Percentiles rank a stretch among this genome's conserved stretches.
Conservation (phyloP, 83 land plant species). For the Thuja plicata region DNA sequence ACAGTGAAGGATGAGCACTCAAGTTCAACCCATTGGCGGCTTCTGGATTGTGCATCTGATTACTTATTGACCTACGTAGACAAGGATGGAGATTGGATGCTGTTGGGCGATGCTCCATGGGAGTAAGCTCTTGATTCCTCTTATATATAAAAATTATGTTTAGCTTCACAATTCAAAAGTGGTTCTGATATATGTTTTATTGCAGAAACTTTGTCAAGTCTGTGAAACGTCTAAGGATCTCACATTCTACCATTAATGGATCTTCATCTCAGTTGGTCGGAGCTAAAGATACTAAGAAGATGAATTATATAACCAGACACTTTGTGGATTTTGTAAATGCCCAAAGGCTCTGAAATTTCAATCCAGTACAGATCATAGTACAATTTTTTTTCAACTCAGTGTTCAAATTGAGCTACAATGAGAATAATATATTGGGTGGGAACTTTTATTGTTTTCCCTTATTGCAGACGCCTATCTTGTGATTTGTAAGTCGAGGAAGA, state of each 20-base stretch:
- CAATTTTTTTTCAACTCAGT: too few species aligned
- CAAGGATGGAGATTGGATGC: slow-evolving; percentile 58
- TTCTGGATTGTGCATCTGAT: slow-evolving; percentile 10
- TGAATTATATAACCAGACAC: too few species aligned
- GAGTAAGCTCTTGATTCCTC: slow-evolving; percentile 21
- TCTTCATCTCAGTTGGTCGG: too few species aligned
- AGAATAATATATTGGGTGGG: too few species aligned
- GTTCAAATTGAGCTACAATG: too few species aligned
- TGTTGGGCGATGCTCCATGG: slow-evolving; percentile 62
- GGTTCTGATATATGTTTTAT: neutral
- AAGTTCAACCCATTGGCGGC: neutral
- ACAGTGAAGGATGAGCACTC: neutral
- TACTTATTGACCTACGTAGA: slow-evolving; percentile 53
- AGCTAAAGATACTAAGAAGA: too few species aligned
- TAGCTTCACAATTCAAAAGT: neutral
- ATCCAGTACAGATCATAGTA: too few species aligned
- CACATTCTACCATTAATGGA: neutral
- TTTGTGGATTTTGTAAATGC: too few species aligned
- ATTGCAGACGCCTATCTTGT: too few species aligned
- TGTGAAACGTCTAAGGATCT: neutral
- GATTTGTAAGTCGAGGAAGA: too few species aligned
- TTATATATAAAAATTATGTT: neutral
- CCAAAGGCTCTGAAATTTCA: too few species aligned
- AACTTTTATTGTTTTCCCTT: too few species aligned
- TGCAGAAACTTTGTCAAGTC: neutral